Conservation (phyloP, 352 stramenopile genomes). For the Phytophthora constricta region DNA sequence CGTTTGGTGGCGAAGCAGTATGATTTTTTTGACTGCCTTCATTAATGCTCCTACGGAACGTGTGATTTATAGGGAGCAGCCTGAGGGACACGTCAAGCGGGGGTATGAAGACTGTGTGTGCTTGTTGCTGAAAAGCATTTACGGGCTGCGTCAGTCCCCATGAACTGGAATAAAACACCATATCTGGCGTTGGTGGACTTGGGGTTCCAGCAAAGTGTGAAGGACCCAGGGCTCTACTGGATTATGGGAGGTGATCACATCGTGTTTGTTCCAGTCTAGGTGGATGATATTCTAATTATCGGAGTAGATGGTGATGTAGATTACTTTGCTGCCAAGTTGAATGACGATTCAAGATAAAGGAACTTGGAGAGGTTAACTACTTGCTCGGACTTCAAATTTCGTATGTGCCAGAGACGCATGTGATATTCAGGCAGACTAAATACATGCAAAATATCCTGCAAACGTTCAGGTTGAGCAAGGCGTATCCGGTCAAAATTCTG, state of each 20-base stretch:
- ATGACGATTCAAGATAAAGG: conserved; percentile 12
- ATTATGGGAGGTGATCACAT: background rate
- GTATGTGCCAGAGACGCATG: conserved; percentile 5
- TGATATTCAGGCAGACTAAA: conserved; percentile 22
- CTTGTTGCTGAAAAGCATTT: conserved; percentile 8
- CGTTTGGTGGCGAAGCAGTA: conserved; percentile 7
- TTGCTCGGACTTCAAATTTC: conserved; percentile 15
- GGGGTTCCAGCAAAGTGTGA: conserved; percentile 1
- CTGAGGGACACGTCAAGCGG: background rate
- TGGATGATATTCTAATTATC: conserved; percentile 12
- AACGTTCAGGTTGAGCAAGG: conserved; percentile 7
- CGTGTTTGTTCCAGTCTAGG: conserved; percentile 10
- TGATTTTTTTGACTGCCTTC: conserved; percentile 13
- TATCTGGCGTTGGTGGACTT: conserved; percentile 6
- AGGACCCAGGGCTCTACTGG: conserved; percentile 19
- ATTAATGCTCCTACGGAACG: conserved; percentile 6
- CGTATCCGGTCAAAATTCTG: conserved; percentile 5
- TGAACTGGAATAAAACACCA: conserved; percentile 17
- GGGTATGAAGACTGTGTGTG: background rate
- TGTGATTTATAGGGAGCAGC: background rate
- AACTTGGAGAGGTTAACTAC: conserved; percentile 10
- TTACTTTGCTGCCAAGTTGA: background rate
- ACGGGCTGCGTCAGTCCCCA: conserved; percentile 7
- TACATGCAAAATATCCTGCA: conserved; percentile 25
- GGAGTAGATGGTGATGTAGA: conserved; percentile 6